Evolutionary conservation across 176 grass and related monocot species (phyloP).

Genomic region (Otatea glauca): DNA sequence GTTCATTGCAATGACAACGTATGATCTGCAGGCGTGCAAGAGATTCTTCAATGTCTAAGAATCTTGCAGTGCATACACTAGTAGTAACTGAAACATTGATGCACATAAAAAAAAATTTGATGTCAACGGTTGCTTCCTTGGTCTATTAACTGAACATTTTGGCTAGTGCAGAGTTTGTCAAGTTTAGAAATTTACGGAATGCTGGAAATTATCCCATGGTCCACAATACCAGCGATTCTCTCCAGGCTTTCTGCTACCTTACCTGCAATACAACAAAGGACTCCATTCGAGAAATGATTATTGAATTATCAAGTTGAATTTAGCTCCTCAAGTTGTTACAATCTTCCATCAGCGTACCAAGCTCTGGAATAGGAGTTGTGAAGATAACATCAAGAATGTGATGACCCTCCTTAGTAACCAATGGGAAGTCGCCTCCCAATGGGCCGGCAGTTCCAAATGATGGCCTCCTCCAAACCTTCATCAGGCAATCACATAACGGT

Average conservation of each 20-base stretch:
- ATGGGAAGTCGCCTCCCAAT: slow-evolving; percentile 72
- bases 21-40: slow-evolving; percentile 51
- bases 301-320: background rate
- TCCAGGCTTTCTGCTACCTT: slow-evolving; percentile 79
- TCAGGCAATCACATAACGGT: background rate
- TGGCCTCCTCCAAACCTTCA: slow-evolving; percentile 95
- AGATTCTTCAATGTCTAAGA: slow-evolving; percentile 18
- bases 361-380: slow-evolving; percentile 73
- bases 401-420: slow-evolving; percentile 82
- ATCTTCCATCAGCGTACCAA: slow-evolving; percentile 51
- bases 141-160: no score
- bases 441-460: slow-evolving; percentile 66
- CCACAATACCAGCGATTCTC: slow-evolving; percentile 64
- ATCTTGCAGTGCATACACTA: background rate
- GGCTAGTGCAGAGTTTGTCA: background rate
- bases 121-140: background rate
- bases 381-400: slow-evolving; percentile 88
- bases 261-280: slow-evolving; percentile 43
- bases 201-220: slow-evolving; percentile 81
- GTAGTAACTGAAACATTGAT: background rate
- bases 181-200: slow-evolving; percentile 56
- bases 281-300: background rate
- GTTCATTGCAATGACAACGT: slow-evolving; percentile 66
- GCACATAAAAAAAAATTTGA: background rate
- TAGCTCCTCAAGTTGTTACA: background rate